Conservation (phyloP, 2,329 filamentous ascomycete genomes). For the Xylaria sp. region DNA sequence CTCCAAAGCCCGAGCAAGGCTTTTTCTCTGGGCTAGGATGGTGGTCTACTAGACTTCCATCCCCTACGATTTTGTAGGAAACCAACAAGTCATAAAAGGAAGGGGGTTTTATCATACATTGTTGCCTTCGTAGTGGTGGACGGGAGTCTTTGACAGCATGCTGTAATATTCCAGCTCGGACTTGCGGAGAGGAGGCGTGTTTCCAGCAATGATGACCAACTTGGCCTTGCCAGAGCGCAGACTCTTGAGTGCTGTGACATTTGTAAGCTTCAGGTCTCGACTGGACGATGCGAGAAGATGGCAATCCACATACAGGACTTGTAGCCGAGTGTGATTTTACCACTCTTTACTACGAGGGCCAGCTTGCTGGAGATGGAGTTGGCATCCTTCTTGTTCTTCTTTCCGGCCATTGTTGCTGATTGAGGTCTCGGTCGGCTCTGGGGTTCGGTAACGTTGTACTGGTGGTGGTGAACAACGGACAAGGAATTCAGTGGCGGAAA, state of each 20-base stretch:
- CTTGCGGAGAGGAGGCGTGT: conserved; percentile 98
- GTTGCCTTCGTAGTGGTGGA: conserved; percentile 98
- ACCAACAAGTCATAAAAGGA: conserved; percentile 5
- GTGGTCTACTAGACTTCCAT: conserved; percentile 25
- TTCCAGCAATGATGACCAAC: conserved; percentile 94
- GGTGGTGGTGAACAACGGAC: conserved; percentile 30
- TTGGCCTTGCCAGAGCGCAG: conserved; percentile 98
- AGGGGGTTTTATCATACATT: conserved; percentile 80
- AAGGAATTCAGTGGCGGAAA: conserved; percentile 11
- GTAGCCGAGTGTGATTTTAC: conserved; percentile 84
- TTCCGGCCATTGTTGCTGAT: conserved; percentile 69
- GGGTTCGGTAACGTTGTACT: conserved; percentile 25
- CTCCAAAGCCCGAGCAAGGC: conserved; percentile 87
- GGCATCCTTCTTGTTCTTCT: conserved; percentile 90
- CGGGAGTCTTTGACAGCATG: conserved; percentile 92
- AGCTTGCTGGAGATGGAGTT: conserved; percentile 68
- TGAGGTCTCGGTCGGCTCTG: conserved; percentile 37
- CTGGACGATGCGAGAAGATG: conserved; percentile 3
- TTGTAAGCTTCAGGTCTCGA: conserved; percentile 21
- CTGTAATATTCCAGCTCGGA: conserved; percentile 88
- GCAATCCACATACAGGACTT: conserved; percentile 68
- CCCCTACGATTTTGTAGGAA: conserved; percentile 26
- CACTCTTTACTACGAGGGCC: conserved; percentile 59
- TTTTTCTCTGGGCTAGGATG: conserved; percentile 83
- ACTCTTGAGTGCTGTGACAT: conserved; percentile 73